Evolutionary conservation across 768 basidiomycete genomes (phyloP).

Genomic region (Daedaleopsis sinensis): DNA sequence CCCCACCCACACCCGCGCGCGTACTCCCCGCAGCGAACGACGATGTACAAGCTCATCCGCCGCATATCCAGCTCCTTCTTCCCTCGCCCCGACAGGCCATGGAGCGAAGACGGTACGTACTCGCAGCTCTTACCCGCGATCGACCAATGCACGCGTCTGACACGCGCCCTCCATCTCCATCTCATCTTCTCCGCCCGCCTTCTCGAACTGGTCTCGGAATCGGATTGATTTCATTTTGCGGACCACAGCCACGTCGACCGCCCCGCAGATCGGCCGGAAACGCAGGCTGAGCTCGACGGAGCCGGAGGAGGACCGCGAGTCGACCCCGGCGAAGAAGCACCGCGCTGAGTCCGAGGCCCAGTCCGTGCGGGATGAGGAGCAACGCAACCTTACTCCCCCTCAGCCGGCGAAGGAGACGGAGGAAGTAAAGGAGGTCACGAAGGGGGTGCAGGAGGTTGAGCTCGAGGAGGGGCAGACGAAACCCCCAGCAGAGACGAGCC

Average conservation of each 20-base stretch:
- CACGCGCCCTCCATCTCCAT: constrained; percentile 10
- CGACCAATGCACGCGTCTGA: constrained; percentile 26
- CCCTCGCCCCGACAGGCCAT: constrained; percentile 72
- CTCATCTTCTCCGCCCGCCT: neutral
- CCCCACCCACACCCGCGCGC: neutral
- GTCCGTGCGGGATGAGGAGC: constrained; percentile 32
- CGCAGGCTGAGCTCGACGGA: constrained; percentile 58
- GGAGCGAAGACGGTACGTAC: constrained; percentile 75
- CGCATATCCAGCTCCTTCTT: constrained; percentile 72
- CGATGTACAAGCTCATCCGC: constrained; percentile 72
- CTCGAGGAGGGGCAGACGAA: constrained; percentile 44
- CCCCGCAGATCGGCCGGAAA: constrained; percentile 69
- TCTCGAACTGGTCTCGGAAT: constrained; percentile 2
- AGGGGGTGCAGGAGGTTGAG: constrained; percentile 71
- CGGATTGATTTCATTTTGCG: neutral
- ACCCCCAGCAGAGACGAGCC: neutral
- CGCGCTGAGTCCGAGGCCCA: constrained; percentile 48
- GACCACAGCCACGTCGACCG: constrained; percentile 68
- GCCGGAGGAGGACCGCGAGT: constrained; percentile 44
- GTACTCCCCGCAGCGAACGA: constrained; percentile 5
- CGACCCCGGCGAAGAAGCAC: constrained; percentile 42
- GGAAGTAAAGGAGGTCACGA: constrained; percentile 70
- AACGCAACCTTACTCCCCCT: constrained; percentile 22
- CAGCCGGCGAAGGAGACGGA: constrained; percentile 35
- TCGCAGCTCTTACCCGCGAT: constrained; percentile 22